A percentile compares a stretch with the other conserved stretches of the same genome.
phyloP scores from a whole-genome alignment of 495 filamentous ascomycete species.

The Xylaria palmicola region DNA sequence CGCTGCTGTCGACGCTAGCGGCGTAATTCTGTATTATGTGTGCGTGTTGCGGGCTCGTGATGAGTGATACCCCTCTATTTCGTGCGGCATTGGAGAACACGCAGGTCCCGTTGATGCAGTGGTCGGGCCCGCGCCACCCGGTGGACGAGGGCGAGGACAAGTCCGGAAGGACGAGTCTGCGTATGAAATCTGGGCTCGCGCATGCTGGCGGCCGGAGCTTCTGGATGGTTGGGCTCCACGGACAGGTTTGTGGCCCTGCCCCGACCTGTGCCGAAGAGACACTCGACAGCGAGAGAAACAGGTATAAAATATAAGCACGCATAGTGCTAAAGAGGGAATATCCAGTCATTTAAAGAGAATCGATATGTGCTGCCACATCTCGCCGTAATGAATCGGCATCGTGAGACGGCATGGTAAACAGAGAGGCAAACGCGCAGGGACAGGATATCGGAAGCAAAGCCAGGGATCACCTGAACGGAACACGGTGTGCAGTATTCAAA shows the following conservation, averaged over 20 bases:
- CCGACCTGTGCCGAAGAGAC: not conserved
- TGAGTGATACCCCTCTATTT: conserved; percentile 32
- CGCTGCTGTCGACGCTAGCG: conserved; percentile 6
- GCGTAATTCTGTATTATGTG: conserved; percentile 22
- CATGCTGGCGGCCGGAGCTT: conserved; percentile 1
- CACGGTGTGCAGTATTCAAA: not conserved
- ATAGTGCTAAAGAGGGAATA: not conserved
- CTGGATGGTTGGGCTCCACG: conserved; percentile 4
- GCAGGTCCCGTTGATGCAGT: conserved; percentile 40
- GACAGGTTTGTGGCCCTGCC: conserved; percentile 1
- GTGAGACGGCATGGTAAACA: not conserved
- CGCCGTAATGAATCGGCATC: not conserved
- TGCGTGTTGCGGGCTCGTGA: conserved; percentile 33
- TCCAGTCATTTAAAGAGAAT: not conserved
- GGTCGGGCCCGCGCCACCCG: conserved; percentile 36
- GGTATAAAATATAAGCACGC: not conserved
- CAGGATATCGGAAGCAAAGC: not conserved
- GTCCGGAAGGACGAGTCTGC: not conserved
- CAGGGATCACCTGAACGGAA: not conserved
- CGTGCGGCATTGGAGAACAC: conserved; percentile 28
- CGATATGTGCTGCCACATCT: too few relatives aligned
- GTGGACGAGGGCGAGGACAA: not conserved
- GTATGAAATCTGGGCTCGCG: conserved; percentile 7
- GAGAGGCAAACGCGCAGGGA: not conserved
- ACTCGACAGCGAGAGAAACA: not conserved